Evolutionary conservation across 2,329 filamentous ascomycete species (phyloP).

Genomic region (Penicillium sp.): DNA sequence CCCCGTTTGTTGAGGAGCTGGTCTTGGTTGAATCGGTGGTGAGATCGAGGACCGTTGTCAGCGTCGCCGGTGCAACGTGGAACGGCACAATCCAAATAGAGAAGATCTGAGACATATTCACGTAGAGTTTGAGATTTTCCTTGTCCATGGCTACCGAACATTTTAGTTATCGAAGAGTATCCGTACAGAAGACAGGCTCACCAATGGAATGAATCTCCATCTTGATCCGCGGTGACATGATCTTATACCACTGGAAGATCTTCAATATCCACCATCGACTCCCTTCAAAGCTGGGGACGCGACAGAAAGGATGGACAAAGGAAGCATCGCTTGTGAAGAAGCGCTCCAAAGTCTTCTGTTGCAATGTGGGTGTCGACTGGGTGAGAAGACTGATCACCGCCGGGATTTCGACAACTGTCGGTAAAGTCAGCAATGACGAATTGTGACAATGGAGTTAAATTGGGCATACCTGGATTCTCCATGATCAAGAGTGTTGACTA

Average conservation of each 20-base stretch:
- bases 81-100: slow-evolving; percentile 74
- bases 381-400: slow-evolving; percentile 67
- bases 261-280: slow-evolving; percentile 66
- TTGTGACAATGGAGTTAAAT: neutral
- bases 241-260: slow-evolving; percentile 82
- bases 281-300: slow-evolving; percentile 58
- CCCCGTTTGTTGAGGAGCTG: slow-evolving; percentile 17
- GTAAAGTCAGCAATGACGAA: neutral
- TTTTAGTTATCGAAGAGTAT: slow-evolving; percentile 1
- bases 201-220: slow-evolving; percentile 63
- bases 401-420: slow-evolving; percentile 57
- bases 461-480: slow-evolving; percentile 14
- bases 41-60: slow-evolving; percentile 68
- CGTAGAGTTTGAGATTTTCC: slow-evolving; percentile 65
- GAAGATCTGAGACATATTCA: slow-evolving; percentile 72
- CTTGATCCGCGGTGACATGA: slow-evolving; percentile 71
- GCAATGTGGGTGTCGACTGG: slow-evolving; percentile 64
- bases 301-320: slow-evolving; percentile 77
- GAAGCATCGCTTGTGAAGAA: slow-evolving; percentile 71
- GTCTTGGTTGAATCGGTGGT: slow-evolving; percentile 41
- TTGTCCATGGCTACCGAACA: slow-evolving; percentile 63
- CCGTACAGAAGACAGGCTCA: slow-evolving; percentile 27
- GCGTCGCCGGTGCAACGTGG: slow-evolving; percentile 64
- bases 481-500: slow-evolving; percentile 1
- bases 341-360: slow-evolving; percentile 62